Conservation (phyloP, 2,329 filamentous ascomycete species). For the Scedosporium dehoogii region DNA sequence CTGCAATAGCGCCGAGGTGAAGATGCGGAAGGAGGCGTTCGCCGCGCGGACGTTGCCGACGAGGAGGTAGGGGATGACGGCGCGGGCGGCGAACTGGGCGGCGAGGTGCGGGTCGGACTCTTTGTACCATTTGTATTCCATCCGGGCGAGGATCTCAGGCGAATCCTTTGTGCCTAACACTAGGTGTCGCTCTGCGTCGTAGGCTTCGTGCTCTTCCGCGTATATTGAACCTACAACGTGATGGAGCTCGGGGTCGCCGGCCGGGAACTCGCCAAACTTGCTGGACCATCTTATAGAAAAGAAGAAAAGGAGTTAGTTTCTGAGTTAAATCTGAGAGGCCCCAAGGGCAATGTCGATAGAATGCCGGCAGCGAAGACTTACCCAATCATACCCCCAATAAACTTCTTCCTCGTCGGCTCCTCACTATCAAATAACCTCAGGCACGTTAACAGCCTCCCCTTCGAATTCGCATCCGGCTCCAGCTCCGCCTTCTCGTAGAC, state of each 20-base stretch:
- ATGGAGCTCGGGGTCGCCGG: conserved; percentile 89
- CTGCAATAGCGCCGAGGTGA: conserved; percentile 28
- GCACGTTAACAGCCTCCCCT: conserved; percentile 67
- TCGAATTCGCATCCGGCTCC: conserved; percentile 62
- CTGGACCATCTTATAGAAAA: conserved; percentile 57
- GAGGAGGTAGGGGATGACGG: conserved; percentile 82
- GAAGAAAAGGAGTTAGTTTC: conserved; percentile 5
- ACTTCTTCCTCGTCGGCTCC: conserved; percentile 89
- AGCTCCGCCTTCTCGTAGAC: conserved; percentile 83
- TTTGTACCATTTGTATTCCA: conserved; percentile 92
- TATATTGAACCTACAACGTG: conserved; percentile 82
- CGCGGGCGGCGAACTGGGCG: conserved; percentile 74
- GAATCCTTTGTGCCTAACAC: conserved; percentile 84
- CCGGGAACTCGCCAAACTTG: conserved; percentile 76
- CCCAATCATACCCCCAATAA: conserved; percentile 74
- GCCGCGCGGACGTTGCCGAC: conserved; percentile 85
- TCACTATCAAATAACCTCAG: conserved; percentile 69
- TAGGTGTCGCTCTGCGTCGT: conserved; percentile 88
- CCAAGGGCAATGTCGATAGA: background rate
- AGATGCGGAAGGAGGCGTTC: conserved; percentile 66
- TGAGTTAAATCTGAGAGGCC: background rate
- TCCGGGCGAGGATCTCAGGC: conserved; percentile 63
- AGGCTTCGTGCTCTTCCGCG: conserved; percentile 85
- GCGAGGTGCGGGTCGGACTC: conserved; percentile 83
- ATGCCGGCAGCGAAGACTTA: conserved; percentile 28